Percentiles rank a stretch among this genome's conserved stretches.
Evolutionary conservation across 2,329 filamentous ascomycete species (phyloP).

Genomic region (Emericellopsis atlantica): DNA sequence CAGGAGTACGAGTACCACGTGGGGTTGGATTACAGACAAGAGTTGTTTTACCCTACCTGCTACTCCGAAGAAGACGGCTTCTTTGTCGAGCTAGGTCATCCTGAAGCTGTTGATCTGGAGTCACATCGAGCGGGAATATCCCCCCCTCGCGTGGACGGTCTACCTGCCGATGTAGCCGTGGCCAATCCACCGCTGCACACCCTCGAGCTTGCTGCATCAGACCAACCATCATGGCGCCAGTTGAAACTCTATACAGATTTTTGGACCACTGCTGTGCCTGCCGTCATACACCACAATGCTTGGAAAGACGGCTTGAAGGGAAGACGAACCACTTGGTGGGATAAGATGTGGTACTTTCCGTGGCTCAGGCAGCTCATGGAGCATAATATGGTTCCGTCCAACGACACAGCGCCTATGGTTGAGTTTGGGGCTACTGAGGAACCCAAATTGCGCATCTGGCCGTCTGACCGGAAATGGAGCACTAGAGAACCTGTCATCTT

Average conservation of each 20-base stretch:
- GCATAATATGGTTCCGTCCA: no score
- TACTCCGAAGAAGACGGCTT: constrained; percentile 10
- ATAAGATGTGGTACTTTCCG: constrained; percentile 10
- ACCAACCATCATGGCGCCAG: not conserved
- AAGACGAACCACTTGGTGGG: constrained; percentile 10
- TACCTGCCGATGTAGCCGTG: constrained; percentile 8
- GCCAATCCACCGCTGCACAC: constrained; percentile 4
- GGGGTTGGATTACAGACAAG: constrained; percentile 13
- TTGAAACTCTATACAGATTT: constrained; percentile 11
- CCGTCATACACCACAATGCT: constrained; percentile 11
- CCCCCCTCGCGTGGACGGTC: constrained; percentile 6
- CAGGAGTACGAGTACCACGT: constrained; percentile 8
- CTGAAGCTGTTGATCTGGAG: constrained; percentile 5
- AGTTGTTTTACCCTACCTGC: constrained; percentile 8
- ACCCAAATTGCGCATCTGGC: no score
- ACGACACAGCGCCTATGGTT: constrained; percentile 2
- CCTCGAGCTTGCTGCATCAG: constrained; percentile 5
- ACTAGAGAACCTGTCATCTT: no score
- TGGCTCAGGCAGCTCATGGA: constrained; percentile 5
- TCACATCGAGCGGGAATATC: constrained; percentile 7
- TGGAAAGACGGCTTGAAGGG: constrained; percentile 8
- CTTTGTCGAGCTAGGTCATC: constrained; percentile 9
- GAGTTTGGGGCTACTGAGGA: not conserved
- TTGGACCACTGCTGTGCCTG: constrained; percentile 9
- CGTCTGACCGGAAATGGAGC: no score